Evolutionary conservation across 2,329 filamentous ascomycete genomes (phyloP).

Genomic region (Alternaria gansuensis): DNA sequence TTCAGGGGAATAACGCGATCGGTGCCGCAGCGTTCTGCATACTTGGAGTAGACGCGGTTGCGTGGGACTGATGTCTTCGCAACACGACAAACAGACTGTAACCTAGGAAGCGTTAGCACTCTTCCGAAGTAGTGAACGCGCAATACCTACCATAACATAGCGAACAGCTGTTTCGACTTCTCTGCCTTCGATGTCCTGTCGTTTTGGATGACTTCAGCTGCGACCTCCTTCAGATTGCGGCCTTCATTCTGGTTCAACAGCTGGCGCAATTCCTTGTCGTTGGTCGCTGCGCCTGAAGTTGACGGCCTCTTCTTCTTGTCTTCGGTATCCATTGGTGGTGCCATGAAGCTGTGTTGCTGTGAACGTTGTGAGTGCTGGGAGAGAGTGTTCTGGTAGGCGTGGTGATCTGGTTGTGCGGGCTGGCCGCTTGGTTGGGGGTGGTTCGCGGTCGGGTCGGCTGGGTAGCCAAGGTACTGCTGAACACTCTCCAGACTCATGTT

Average conservation of each 20-base stretch:
- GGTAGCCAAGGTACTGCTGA: slow-evolving; percentile 47
- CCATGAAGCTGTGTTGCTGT: slow-evolving; percentile 39
- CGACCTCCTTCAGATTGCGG: slow-evolving; percentile 74
- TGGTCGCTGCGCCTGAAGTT: slow-evolving; percentile 77
- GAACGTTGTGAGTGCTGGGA: slow-evolving; percentile 35
- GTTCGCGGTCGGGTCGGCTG: slow-evolving; percentile 32
- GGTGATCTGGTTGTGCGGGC: slow-evolving; percentile 40
- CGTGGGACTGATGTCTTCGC: slow-evolving; percentile 88
- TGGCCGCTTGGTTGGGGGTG: slow-evolving; percentile 30
- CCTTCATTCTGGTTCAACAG: slow-evolving; percentile 75
- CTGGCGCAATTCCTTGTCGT: slow-evolving; percentile 81
- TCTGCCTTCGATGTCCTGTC: slow-evolving; percentile 83
- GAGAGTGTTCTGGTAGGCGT: slow-evolving; percentile 42
- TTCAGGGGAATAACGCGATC: slow-evolving; percentile 95
- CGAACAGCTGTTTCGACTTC: slow-evolving; percentile 84
- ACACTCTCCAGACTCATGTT: slow-evolving; percentile 46
- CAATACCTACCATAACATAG: slow-evolving; percentile 79
- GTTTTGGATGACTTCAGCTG: slow-evolving; percentile 77
- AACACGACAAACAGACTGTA: slow-evolving; percentile 73
- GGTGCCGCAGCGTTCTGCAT: slow-evolving; percentile 89
- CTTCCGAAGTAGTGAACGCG: neutral
- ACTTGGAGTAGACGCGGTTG: slow-evolving; percentile 93
- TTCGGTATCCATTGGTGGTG: slow-evolving; percentile 48
- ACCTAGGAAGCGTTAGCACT: slow-evolving; percentile 62
- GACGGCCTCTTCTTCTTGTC: slow-evolving; percentile 64